phyloP scores from a whole-genome alignment of 495 filamentous ascomycete genomes.

The Aspergillus saccharolyticus region DNA sequence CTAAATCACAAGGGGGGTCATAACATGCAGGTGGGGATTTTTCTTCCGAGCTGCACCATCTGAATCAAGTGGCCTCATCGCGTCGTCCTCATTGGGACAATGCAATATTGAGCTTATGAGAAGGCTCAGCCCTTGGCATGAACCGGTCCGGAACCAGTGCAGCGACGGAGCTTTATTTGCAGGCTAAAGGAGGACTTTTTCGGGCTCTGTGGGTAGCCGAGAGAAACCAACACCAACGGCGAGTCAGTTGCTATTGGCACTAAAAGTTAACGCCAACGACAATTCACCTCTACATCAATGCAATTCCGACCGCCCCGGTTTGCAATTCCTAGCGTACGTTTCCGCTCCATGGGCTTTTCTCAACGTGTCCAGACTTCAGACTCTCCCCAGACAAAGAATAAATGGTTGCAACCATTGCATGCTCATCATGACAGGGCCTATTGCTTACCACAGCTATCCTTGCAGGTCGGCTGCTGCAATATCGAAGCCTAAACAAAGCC shows the following conservation, averaged over 20 bases:
- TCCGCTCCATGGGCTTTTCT: too few species aligned
- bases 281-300: too few species aligned
- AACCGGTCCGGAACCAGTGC: neutral
- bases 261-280: neutral
- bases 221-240: neutral
- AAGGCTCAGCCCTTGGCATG: neutral
- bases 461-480: neutral
- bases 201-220: neutral
- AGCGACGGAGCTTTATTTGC: neutral
- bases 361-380: too few species aligned
- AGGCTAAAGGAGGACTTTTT: neutral
- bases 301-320: too few species aligned
- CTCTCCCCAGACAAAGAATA: too few species aligned
- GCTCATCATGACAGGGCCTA: neutral
- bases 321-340: neutral
- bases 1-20: neutral
- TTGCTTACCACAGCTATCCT: too few species aligned
- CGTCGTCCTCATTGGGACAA: constrained; percentile 2
- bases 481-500: neutral
- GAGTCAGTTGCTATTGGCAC: neutral
- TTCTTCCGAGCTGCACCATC: neutral
- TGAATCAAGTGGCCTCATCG: neutral
- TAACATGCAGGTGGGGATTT: neutral
- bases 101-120: neutral
- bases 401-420: too few species aligned